phyloP scores from a whole-genome alignment of 2,329 filamentous ascomycete genomes.

The Ophiostoma quercus region DNA sequence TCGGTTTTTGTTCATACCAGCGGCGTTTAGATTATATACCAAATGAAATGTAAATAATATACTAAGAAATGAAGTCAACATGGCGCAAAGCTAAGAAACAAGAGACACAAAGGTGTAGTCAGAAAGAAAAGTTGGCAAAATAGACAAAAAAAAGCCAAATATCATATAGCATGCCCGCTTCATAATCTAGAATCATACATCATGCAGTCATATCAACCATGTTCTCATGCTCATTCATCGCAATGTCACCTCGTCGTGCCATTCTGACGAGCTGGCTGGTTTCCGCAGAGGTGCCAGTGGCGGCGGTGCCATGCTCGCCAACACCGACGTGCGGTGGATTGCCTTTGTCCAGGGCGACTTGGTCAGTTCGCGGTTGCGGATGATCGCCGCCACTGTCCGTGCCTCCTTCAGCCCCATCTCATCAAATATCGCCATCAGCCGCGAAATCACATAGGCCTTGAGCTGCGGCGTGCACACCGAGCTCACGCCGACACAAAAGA shows the following conservation, averaged over 20 bases:
- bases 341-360: slow-evolving; percentile 24
- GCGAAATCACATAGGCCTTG: slow-evolving; percentile 42
- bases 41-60: neutral
- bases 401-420: slow-evolving; percentile 46
- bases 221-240: neutral
- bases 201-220: neutral
- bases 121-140: neutral
- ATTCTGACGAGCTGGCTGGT: neutral
- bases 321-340: neutral
- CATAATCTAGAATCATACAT: neutral
- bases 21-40: neutral
- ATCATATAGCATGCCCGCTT: neutral
- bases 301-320: neutral
- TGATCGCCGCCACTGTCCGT: slow-evolving; percentile 39
- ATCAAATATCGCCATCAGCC: slow-evolving; percentile 42
- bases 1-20: neutral
- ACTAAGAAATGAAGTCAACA: neutral
- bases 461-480: slow-evolving; percentile 41
- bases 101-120: neutral
- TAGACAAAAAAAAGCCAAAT: neutral
- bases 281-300: slow-evolving; percentile 1
- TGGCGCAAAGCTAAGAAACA: neutral
- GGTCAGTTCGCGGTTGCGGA: slow-evolving; percentile 37
- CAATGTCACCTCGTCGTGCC: slow-evolving; percentile 1
- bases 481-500: slow-evolving; percentile 47